Conservation (phyloP, 345 rosid genomes). For the Populus alba region DNA sequence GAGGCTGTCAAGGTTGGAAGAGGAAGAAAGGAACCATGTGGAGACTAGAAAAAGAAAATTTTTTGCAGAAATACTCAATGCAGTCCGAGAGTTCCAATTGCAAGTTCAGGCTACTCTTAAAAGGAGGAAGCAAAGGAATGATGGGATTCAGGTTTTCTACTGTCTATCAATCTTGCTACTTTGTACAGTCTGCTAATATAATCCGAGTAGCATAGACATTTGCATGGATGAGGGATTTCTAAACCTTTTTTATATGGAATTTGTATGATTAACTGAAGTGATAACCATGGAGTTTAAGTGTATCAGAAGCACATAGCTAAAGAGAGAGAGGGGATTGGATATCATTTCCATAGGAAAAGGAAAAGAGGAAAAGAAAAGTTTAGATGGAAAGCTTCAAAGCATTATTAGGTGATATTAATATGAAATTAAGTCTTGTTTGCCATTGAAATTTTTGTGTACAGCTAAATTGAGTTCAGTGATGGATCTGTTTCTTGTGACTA, state of each 20-base stretch:
- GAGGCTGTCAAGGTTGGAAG: constrained; percentile 84
- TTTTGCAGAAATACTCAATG: constrained; percentile 83
- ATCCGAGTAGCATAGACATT: neutral
- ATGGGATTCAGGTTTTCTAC: constrained; percentile 68
- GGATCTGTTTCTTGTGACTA: neutral
- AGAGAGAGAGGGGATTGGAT: neutral
- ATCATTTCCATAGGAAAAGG: neutral
- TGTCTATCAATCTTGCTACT: constrained; percentile 5
- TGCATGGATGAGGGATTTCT: neutral
- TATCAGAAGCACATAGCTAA: neutral
- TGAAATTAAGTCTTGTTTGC: neutral
- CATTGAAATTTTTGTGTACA: neutral
- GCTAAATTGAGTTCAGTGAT: neutral
- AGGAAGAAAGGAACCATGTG: constrained; percentile 73
- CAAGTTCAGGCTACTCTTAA: constrained; percentile 76
- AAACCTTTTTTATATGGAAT: neutral
- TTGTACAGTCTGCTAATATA: neutral
- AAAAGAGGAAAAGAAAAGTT: neutral
- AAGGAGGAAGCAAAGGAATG: constrained; percentile 96
- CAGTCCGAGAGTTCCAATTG: constrained; percentile 85
- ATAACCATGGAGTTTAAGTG: neutral
- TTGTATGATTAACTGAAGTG: neutral
- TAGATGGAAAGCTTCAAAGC: neutral
- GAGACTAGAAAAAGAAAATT: constrained; percentile 82
- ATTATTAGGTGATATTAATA: neutral